Conservation (phyloP, 2,329 filamentous ascomycete species). For the Cylindrodendrum hubeiense region DNA sequence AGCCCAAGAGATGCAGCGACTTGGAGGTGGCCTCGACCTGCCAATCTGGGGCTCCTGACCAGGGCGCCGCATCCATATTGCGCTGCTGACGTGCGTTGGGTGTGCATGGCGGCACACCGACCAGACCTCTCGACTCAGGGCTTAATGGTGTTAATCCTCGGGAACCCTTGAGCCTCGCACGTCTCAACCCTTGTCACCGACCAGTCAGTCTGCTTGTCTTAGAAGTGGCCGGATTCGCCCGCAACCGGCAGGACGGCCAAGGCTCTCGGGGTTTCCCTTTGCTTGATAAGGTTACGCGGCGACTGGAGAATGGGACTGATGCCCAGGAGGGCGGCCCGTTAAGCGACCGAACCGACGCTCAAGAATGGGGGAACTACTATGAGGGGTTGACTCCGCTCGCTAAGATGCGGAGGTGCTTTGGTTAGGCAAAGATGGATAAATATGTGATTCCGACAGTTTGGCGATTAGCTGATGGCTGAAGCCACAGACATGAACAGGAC, state of each 20-base stretch:
- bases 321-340: background rate
- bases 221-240: constrained; percentile 27
- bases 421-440: background rate
- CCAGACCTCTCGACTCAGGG: background rate
- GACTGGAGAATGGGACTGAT: constrained; percentile 10
- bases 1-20: constrained; percentile 8
- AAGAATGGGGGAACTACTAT: background rate
- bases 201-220: constrained; percentile 3
- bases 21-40: constrained; percentile 8
- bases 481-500: background rate
- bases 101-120: constrained; percentile 7
- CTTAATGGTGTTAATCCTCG: background rate
- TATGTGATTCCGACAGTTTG: background rate
- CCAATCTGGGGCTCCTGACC: constrained; percentile 13
- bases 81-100: constrained; percentile 24
- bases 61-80: constrained; percentile 1
- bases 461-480: background rate
- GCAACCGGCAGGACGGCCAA: constrained; percentile 19
- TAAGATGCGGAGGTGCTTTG: constrained; percentile 2
- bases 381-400: background rate
- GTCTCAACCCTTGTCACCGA: constrained; percentile 11
- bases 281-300: constrained; percentile 28
- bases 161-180: constrained; percentile 21
- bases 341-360: constrained; percentile 1
- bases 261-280: constrained; percentile 3